Base-by-base conservation (phyloP, 805 yeast genomes). In the Candida ponderosae region DNA sequence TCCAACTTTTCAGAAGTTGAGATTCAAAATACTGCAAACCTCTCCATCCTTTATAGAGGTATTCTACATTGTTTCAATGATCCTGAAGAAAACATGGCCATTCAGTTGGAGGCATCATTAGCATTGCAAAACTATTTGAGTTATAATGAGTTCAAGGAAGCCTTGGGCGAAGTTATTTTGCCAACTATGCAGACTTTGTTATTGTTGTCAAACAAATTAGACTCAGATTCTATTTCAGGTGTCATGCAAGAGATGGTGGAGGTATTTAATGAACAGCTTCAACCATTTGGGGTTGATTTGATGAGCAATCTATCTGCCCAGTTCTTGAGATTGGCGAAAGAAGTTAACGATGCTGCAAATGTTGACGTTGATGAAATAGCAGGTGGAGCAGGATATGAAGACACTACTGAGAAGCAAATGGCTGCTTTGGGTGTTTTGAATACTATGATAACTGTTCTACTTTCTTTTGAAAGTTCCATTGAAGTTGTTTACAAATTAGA, bases 231-330 rank as follows among this genome's bases (percentile, higher is more conserved):
- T 2, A 72, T 93, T 21, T 77, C 95, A 18, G 83, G 81, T 18
- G 96, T 90, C 6, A 87, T 90, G 81, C 97, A 90, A 65, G 96
- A 89, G 50, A 81, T 93, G 55, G 97, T 90, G 23, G 96, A 89
- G 53, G 76, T 74, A 40, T 93, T 82, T 59, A 72, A 95, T 5
- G 84, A 80, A 45, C 94, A 90, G 59, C 68, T 90, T 47, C 93
- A 88, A 42, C 97, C 98, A 15, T 90, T 85, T 57, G 90, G 95
- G 29, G 67, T 76, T n/a, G 81, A 81, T 40, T 60, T 83, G 38
- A 75, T 77, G 55, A 60, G 53, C 55, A 73, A 78, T 52, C 62
- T 82, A 48, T 79, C 80, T 14, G 76, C 76, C 35, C 96, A 90
- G 54, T 86, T 89, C 51, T 51, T 84, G 51, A 68, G 72, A 45